phyloP scores from a whole-genome alignment of 2,329 filamentous ascomycete genomes.

The Leptosphaerulina australis region DNA sequence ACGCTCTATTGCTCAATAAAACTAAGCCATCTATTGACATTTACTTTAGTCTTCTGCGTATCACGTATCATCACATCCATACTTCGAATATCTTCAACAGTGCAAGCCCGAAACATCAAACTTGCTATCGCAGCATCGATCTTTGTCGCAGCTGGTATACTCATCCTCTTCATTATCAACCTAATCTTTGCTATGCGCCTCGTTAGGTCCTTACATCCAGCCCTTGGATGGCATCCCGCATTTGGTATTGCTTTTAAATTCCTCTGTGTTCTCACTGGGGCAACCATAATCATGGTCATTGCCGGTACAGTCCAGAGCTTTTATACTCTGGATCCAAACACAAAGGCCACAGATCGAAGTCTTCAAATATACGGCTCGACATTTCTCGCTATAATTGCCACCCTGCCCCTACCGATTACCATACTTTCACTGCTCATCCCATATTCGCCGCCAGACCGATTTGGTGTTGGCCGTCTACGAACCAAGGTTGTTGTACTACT shows the following conservation, averaged over 20 bases:
- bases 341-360: constrained; percentile 60
- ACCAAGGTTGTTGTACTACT: constrained; percentile 71
- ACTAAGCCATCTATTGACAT: background rate
- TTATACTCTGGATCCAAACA: constrained; percentile 65
- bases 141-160: constrained; percentile 74
- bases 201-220: constrained; percentile 73
- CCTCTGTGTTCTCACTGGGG: constrained; percentile 63
- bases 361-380: constrained; percentile 69
- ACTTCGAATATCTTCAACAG: constrained; percentile 45
- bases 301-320: constrained; percentile 67
- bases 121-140: constrained; percentile 67
- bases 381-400: constrained; percentile 68
- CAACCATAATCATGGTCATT: constrained; percentile 70
- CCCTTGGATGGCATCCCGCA: constrained; percentile 68
- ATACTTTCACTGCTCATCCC: constrained; percentile 56
- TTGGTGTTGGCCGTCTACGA: constrained; percentile 70
- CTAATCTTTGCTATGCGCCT: constrained; percentile 78
- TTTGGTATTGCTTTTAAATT: constrained; percentile 61
- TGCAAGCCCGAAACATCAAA: constrained; percentile 48
- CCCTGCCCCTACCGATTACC: constrained; percentile 68
- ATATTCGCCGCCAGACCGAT: constrained; percentile 57
- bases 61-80: constrained; percentile 50
- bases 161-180: constrained; percentile 79
- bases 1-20: constrained; percentile 2
- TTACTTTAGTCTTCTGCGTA: constrained; percentile 50